phyloP scores from a whole-genome alignment of 2,329 filamentous ascomycete species.

The Volutella citrinella region DNA sequence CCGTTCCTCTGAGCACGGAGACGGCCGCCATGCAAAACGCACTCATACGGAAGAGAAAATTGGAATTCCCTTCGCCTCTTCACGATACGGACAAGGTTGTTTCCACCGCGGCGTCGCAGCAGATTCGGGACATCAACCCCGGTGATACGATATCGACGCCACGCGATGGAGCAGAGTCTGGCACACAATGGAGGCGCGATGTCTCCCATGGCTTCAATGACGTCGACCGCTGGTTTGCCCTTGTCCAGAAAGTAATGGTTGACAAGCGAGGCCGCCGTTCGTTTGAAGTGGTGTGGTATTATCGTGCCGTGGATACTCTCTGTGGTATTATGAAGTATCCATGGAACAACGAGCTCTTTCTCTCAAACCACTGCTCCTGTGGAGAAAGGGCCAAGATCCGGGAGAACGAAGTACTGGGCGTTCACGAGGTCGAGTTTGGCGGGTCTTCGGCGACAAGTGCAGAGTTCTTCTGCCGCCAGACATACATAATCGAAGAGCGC shows the following conservation, averaged over 20 bases:
- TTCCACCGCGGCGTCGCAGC: slow-evolving; percentile 19
- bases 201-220: slow-evolving; percentile 39
- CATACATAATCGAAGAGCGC: slow-evolving; percentile 58
- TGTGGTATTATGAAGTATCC: slow-evolving; percentile 68
- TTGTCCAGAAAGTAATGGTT: slow-evolving; percentile 57
- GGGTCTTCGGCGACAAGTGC: slow-evolving; percentile 41
- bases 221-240: slow-evolving; percentile 64
- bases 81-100: slow-evolving; percentile 20
- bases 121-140: slow-evolving; percentile 33
- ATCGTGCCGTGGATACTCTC: slow-evolving; percentile 67
- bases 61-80: slow-evolving; percentile 24
- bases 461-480: slow-evolving; percentile 69
- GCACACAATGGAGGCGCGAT: slow-evolving; percentile 55
- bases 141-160: slow-evolving; percentile 50
- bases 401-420: slow-evolving; percentile 53
- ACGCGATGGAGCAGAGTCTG: slow-evolving; percentile 42
- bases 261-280: slow-evolving; percentile 32
- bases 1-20: slow-evolving; percentile 24
- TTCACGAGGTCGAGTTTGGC: slow-evolving; percentile 58
- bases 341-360: slow-evolving; percentile 69
- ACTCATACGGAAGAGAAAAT: slow-evolving; percentile 25
- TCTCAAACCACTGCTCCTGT: slow-evolving; percentile 76
- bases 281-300: slow-evolving; percentile 72
- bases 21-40: slow-evolving; percentile 26
- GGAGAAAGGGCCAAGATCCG: slow-evolving; percentile 43